Percentiles rank a stretch among this genome's conserved stretches.
Conservation (phyloP, 2,329 filamentous ascomycete genomes). For the Verticillium dahliae region DNA sequence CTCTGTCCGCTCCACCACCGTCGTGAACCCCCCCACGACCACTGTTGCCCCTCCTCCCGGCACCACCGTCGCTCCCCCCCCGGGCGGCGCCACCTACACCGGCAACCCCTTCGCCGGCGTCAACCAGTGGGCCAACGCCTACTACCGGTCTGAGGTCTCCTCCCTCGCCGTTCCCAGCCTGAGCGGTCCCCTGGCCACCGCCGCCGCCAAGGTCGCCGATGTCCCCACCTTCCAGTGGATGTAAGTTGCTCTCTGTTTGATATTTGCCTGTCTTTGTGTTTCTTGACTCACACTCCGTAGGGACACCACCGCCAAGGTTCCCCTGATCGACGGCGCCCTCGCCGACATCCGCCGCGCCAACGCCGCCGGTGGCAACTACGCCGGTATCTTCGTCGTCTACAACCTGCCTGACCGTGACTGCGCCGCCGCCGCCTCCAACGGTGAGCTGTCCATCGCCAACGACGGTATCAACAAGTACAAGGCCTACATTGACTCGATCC, state of each 20-base stretch:
- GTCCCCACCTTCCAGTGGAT: slow-evolving; percentile 48
- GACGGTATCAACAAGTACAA: slow-evolving; percentile 48
- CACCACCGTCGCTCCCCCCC: slow-evolving; percentile 17
- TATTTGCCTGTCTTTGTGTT: slow-evolving; percentile 3
- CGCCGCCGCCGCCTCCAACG: slow-evolving; percentile 47
- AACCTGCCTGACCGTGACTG: slow-evolving; percentile 54
- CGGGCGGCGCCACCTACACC: slow-evolving; percentile 29
- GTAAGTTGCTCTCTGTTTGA: slow-evolving; percentile 22
- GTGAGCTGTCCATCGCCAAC: slow-evolving; percentile 44
- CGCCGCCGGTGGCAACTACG: slow-evolving; percentile 29
- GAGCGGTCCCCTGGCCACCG: slow-evolving; percentile 45
- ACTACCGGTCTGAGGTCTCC: slow-evolving; percentile 48
- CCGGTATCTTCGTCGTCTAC: slow-evolving; percentile 47
- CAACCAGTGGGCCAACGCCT: slow-evolving; percentile 45
- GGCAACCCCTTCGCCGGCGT: slow-evolving; percentile 51
- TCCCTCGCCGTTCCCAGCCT: slow-evolving; percentile 56
- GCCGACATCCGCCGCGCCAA: slow-evolving; percentile 29
- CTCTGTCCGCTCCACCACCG: slow-evolving; percentile 32
- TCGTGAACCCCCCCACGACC: slow-evolving; percentile 8
- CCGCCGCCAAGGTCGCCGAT: slow-evolving; percentile 42
- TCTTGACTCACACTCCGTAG: slow-evolving; percentile 20
- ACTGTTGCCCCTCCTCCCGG: slow-evolving; percentile 14
- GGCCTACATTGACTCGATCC: slow-evolving; percentile 46
- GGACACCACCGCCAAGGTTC: slow-evolving; percentile 42
- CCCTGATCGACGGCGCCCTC: slow-evolving; percentile 37